Percentiles rank a stretch among this genome's conserved stretches.
Conservation (phyloP, 192 early-diverging fungal genomes). For the Dimargaris cristalligena region DNA sequence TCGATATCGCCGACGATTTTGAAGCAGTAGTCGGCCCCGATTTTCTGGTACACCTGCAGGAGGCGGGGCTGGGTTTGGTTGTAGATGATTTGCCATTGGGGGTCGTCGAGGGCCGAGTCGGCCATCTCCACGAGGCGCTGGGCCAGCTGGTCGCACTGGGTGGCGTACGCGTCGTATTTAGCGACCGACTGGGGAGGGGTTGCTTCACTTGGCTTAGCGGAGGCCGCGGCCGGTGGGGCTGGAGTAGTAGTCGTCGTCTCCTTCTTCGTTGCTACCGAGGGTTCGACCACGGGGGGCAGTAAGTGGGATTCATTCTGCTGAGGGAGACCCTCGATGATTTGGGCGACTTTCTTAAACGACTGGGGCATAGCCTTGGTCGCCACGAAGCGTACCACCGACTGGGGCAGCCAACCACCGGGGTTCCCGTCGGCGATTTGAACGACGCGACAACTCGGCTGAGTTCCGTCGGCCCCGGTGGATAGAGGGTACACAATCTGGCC, state of each 20-base stretch:
- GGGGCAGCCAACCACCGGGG: conserved; percentile 29
- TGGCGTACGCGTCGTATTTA: background rate
- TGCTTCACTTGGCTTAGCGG: too few relatives aligned
- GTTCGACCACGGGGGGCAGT: too few relatives aligned
- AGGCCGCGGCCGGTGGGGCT: background rate
- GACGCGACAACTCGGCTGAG: conserved; percentile 19
- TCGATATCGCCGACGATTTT: background rate
- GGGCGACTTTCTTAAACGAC: conserved; percentile 28
- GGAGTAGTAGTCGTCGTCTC: background rate
- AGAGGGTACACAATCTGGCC: conserved; percentile 23
- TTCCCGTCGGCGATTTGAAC: conserved; percentile 30
- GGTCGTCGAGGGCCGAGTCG: background rate
- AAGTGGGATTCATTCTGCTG: conserved; percentile 17
- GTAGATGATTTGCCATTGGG: background rate
- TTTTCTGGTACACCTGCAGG: background rate
- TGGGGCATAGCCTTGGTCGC: conserved; percentile 30
- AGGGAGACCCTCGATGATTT: conserved; percentile 16
- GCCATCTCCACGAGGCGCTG: background rate
- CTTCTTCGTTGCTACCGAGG: too few relatives aligned
- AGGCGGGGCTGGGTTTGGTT: background rate
- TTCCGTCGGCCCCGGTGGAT: conserved; percentile 7
- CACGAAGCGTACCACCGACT: conserved; percentile 28
- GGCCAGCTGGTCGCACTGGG: background rate
- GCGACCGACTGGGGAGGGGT: too few relatives aligned
- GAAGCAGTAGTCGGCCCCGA: background rate